Percentiles rank a stretch among this genome's conserved stretches.
phyloP scores from a whole-genome alignment of 768 basidiomycete genomes.

The Xerocomus brunneocitrinus region DNA sequence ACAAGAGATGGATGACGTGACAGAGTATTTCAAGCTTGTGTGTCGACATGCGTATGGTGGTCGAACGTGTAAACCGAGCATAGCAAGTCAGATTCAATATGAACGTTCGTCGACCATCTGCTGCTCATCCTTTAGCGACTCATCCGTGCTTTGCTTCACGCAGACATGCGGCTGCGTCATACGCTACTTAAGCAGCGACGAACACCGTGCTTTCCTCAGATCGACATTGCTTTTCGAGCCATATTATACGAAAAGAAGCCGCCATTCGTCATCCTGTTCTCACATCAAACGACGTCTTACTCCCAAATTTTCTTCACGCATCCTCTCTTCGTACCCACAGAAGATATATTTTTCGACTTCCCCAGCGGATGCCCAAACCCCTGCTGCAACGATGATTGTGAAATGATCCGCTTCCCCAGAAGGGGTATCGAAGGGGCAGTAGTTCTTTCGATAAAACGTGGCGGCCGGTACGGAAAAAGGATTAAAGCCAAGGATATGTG shows the following conservation, averaged over 20 bases:
- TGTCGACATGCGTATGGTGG: conserved; percentile 63
- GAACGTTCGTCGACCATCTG: conserved; percentile 50
- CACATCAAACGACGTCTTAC: conserved; percentile 75
- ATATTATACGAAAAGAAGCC: conserved; percentile 73
- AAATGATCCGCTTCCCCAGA: conserved; percentile 76
- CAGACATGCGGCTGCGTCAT: conserved; percentile 66
- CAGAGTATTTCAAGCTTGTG: conserved; percentile 74
- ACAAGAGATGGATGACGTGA: conserved; percentile 76
- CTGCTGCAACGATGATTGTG: conserved; percentile 75
- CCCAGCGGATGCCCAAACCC: conserved; percentile 78
- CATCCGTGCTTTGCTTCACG: not conserved
- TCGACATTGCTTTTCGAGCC: conserved; percentile 72
- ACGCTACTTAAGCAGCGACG: conserved; percentile 63
- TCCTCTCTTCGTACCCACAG: conserved; percentile 61
- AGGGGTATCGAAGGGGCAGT: conserved; percentile 57
- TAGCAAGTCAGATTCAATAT: conserved; percentile 62
- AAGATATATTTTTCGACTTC: conserved; percentile 72
- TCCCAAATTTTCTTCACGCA: conserved; percentile 81
- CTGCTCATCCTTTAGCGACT: conserved; percentile 2
- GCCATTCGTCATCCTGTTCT: conserved; percentile 73
- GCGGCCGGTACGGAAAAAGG: conserved; percentile 44
- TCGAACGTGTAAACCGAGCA: conserved; percentile 55
- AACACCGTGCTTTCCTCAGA: conserved; percentile 79
- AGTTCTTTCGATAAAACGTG: conserved; percentile 59
- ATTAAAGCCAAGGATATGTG: conserved; percentile 64